Percentiles rank a stretch among this genome's conserved stretches.
These are phyloP conservation scores for Russula griseocarnosa DNA, from an alignment of 768 basidiomycete genomes.

Conservation along the genomic window DNA sequence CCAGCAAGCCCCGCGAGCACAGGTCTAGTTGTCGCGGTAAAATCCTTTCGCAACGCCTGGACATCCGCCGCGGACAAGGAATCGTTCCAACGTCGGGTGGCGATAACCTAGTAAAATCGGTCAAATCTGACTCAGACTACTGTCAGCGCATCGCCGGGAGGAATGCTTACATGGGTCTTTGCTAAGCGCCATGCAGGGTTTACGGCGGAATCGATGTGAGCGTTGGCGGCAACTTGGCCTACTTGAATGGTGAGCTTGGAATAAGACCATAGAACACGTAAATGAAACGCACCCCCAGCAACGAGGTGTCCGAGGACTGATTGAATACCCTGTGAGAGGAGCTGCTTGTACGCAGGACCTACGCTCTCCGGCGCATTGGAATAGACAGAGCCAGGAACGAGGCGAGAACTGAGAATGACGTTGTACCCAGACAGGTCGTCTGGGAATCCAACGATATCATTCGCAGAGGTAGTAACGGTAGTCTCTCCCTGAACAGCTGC, in stretches of 20 bases:
- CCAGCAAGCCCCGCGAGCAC: constrained; percentile 34
- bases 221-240: constrained; percentile 38
- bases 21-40: constrained; percentile 32
- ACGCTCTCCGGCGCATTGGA: constrained; percentile 4
- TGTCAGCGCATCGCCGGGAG: no score
- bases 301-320: constrained; percentile 12
- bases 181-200: constrained; percentile 39
- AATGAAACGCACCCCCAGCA: constrained; percentile 14
- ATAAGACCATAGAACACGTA: no score
- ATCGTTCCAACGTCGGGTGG: constrained; percentile 1
- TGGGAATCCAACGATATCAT: constrained; percentile 10
- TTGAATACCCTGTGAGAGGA: constrained; percentile 14
- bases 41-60: constrained; percentile 26
- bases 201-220: constrained; percentile 35
- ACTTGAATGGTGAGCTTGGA: neutral
- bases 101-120: constrained; percentile 1
- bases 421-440: constrained; percentile 23
- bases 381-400: constrained; percentile 17
- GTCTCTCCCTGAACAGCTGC: constrained; percentile 21
- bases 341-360: constrained; percentile 16
- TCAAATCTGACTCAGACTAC: neutral
- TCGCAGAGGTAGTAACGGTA: constrained; percentile 10
- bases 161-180: constrained; percentile 36
- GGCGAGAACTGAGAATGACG: constrained; percentile 23
- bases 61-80: constrained; percentile 23